Evolutionary conservation across 305 asterid species (phyloP), one percentile per base, ranked within the genome.

Genomic region (Fraxinus angustifolia): DNA sequence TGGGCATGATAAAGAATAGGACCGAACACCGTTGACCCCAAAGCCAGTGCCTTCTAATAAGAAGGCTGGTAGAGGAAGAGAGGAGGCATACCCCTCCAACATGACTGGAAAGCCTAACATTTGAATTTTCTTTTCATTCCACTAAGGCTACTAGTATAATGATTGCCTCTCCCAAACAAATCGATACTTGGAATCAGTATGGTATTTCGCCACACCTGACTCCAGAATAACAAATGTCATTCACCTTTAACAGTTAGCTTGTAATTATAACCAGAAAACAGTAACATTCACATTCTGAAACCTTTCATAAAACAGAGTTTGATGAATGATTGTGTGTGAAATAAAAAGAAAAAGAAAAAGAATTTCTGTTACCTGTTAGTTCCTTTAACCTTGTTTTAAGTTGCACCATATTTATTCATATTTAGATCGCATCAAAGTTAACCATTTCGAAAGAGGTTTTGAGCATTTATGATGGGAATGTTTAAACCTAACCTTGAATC

Each of bases 181-280:
- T 68, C n/a, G 38, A 30, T 68, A 68, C 19, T 28, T 11, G 38
- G 40, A 30, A 28, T 30, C 38, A 12, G 40, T 31, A 68, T 3
- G 8, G 38, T 68, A 30, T 68, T 67, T 28, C 21, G 3, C 21
- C 74, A 68, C 35, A 12, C 38, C 21, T 28, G 40, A 28, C 73
- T 67, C 21, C 40, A 68, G 40, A 68, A 30, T 68, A 68, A 12
- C 40, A 68, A 68, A 11, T 30, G n/a, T 14, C 8, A 28, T 31
- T 30, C 72, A 65, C 40, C 38, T 68, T 28, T 68, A 68, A 30
- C 19, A 28, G 36, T 68, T 68, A n/a, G 21, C 74, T 68, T 3
- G 40, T 28, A 28, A 31, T 68, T 68, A 68, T 68, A 68, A 65
- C 72, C n/a, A 68, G 74, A 68, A 67, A 67, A 67, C n/a, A 67